These are phyloP conservation scores for Cadophora sp. DNA, from an alignment of 2,329 filamentous ascomycete genomes.

Conservation along the genomic window DNA sequence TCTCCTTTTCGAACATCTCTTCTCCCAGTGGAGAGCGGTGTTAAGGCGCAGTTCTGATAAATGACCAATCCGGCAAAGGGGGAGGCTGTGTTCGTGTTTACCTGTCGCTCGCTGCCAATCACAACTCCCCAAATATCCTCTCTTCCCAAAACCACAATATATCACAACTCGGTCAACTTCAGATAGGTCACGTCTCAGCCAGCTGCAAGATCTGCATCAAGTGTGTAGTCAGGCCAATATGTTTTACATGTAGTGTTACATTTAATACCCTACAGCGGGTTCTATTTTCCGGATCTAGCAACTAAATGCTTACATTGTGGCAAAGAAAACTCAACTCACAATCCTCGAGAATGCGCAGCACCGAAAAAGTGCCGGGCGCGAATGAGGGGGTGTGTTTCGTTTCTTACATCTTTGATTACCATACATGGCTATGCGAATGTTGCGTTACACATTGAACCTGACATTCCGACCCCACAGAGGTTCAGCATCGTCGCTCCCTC, in stretches of 20 bases:
- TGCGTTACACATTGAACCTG: not conserved
- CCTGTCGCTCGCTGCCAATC: constrained; percentile 5
- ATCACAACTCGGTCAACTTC: constrained; percentile 2
- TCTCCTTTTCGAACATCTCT: not conserved
- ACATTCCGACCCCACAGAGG: not conserved
- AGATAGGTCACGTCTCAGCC: not conserved
- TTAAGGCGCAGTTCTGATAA: constrained; percentile 11
- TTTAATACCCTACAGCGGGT: not conserved
- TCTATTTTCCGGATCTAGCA: not conserved
- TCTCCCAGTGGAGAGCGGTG: not conserved
- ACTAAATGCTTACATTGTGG: constrained; percentile 6
- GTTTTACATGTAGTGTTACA: not conserved
- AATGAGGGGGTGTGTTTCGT: not conserved
- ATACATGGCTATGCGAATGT: constrained; percentile 6
- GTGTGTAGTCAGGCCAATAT: constrained; percentile 4
- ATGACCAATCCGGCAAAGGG: not conserved
- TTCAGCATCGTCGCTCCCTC: not conserved
- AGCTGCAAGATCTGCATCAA: not conserved
- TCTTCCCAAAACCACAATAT: not conserved
- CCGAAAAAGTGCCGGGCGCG: constrained; percentile 13
- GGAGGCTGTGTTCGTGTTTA: constrained; percentile 21
- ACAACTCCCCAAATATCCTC: not conserved
- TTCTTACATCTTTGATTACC: constrained; percentile 13
- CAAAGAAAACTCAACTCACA: not conserved
- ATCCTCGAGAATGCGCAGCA: constrained; percentile 1